Evolutionary conservation across 257 asterid species (phyloP).

Genomic region (Nemophila menziesii): DNA sequence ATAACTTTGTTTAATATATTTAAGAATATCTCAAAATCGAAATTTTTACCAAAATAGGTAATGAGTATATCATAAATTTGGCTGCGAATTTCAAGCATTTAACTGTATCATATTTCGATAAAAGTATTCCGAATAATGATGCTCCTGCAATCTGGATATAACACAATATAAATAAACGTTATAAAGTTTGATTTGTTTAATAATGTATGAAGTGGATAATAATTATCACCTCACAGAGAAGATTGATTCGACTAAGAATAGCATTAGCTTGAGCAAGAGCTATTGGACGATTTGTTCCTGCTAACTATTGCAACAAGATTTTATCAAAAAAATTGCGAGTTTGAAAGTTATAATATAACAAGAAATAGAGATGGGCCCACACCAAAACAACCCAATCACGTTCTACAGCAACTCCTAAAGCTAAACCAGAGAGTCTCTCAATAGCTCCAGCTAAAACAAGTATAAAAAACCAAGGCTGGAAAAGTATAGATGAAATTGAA

Average conservation of each 20-base stretch:
- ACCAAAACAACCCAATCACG: slow-evolving; percentile 99
- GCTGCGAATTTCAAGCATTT: slow-evolving; percentile 73
- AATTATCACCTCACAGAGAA: slow-evolving; percentile 69
- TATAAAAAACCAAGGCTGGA: slow-evolving; percentile 75
- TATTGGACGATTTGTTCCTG: slow-evolving; percentile 78
- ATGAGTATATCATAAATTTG: slow-evolving; percentile 55
- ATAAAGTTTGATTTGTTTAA: slow-evolving; percentile 5
- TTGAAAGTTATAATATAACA: slow-evolving; percentile 1
- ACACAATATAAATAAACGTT: slow-evolving; percentile 11
- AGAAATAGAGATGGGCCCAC: slow-evolving; percentile 6
- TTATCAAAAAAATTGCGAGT: not conserved
- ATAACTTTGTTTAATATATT: too few species aligned
- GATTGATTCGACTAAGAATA: slow-evolving; percentile 73
- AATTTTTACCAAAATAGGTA: slow-evolving; percentile 73
- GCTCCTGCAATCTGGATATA: slow-evolving; percentile 78
- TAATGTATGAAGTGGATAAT: not conserved
- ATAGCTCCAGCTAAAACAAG: slow-evolving; percentile 73
- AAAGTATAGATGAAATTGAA: slow-evolving; percentile 42
- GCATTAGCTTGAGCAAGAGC: slow-evolving; percentile 99
- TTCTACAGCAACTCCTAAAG: slow-evolving; percentile 87
- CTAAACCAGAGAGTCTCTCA: slow-evolving; percentile 87
- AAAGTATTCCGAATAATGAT: slow-evolving; percentile 72
- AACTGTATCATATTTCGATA: slow-evolving; percentile 61
- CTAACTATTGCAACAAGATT: slow-evolving; percentile 45
- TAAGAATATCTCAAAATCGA: slow-evolving; percentile 9